Evolutionary conservation across 2,329 filamentous ascomycete genomes (phyloP).

Genomic region (Curvularia sp.): DNA sequence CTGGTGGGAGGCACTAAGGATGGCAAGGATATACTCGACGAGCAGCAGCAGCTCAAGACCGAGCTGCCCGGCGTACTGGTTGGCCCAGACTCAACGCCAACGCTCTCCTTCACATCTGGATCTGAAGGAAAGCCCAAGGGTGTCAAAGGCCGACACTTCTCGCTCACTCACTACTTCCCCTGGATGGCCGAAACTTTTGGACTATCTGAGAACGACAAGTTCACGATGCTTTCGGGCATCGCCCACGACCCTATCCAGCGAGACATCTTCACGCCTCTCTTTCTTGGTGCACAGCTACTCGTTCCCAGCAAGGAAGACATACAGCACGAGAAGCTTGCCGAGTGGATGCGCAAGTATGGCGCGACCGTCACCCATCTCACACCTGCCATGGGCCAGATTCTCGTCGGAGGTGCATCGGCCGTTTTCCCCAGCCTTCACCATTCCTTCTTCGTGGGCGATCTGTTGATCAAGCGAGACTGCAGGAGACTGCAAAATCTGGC

Average conservation of each 20-base stretch:
- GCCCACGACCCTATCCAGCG: conserved; percentile 71
- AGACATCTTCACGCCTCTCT: conserved; percentile 90
- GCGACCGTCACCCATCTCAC: conserved; percentile 88
- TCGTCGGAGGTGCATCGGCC: conserved; percentile 82
- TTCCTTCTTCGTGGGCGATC: conserved; percentile 91
- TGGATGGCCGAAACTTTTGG: conserved; percentile 92
- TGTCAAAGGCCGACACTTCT: conserved; percentile 86
- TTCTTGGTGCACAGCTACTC: conserved; percentile 79
- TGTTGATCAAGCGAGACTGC: conserved; percentile 86
- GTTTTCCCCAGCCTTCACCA: conserved; percentile 77
- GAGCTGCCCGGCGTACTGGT: conserved; percentile 74
- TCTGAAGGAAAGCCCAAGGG: conserved; percentile 84
- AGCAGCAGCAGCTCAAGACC: conserved; percentile 59
- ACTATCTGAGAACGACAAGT: conserved; percentile 73
- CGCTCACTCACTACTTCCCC: conserved; percentile 82
- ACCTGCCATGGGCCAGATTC: conserved; percentile 94
- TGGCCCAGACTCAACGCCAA: conserved; percentile 84
- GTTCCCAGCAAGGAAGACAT: conserved; percentile 85
- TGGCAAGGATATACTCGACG: conserved; percentile 71
- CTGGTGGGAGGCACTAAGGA: conserved; percentile 72
- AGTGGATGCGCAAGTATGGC: conserved; percentile 81
- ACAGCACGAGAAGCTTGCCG: conserved; percentile 80
- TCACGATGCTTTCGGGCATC: conserved; percentile 85
- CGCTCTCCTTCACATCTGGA: conserved; percentile 68
- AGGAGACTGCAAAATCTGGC: conserved; percentile 76